Evolutionary conservation across 2,329 filamentous ascomycete genomes (phyloP).

Genomic region (Calycina herbarum): DNA sequence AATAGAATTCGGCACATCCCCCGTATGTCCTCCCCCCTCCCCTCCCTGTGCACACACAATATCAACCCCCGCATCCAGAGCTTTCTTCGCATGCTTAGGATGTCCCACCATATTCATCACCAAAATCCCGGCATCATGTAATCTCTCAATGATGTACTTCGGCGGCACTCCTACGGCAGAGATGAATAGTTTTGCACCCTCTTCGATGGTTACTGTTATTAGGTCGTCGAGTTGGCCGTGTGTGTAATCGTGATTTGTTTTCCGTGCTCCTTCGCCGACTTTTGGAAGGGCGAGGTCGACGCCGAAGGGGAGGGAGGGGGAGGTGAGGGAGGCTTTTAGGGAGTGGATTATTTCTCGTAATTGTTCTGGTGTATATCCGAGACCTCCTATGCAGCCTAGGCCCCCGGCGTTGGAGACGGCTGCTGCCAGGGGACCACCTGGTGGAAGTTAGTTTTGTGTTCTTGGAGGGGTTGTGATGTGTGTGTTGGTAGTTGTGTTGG

Average conservation of each 20-base stretch:
- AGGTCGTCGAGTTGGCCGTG: slow-evolving; percentile 84
- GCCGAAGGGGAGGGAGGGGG: slow-evolving; percentile 77
- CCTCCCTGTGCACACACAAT: slow-evolving; percentile 90
- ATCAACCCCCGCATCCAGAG: slow-evolving; percentile 82
- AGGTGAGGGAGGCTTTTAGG: slow-evolving; percentile 71
- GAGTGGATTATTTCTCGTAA: slow-evolving; percentile 80
- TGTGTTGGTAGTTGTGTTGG: not conserved
- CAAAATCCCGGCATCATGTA: slow-evolving; percentile 78
- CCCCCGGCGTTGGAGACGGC: slow-evolving; percentile 80
- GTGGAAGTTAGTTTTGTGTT: not conserved
- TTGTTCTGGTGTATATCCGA: slow-evolving; percentile 71
- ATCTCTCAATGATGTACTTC: slow-evolving; percentile 65
- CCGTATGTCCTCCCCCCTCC: slow-evolving; percentile 91
- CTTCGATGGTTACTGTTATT: slow-evolving; percentile 81
- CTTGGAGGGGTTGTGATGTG: too few relatives aligned
- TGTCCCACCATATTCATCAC: slow-evolving; percentile 98
- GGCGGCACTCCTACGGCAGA: slow-evolving; percentile 87
- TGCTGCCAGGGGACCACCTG: slow-evolving; percentile 67
- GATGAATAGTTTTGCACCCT: slow-evolving; percentile 83
- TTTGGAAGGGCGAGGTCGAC: slow-evolving; percentile 91
- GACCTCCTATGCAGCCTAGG: slow-evolving; percentile 70
- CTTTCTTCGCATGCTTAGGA: slow-evolving; percentile 87
- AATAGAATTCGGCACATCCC: slow-evolving; percentile 81
- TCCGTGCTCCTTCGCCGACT: slow-evolving; percentile 77
- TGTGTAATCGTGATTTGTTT: slow-evolving; percentile 96